Base-by-base conservation (phyloP, 805 yeast species). In the Huiozyma sinensis region DNA sequence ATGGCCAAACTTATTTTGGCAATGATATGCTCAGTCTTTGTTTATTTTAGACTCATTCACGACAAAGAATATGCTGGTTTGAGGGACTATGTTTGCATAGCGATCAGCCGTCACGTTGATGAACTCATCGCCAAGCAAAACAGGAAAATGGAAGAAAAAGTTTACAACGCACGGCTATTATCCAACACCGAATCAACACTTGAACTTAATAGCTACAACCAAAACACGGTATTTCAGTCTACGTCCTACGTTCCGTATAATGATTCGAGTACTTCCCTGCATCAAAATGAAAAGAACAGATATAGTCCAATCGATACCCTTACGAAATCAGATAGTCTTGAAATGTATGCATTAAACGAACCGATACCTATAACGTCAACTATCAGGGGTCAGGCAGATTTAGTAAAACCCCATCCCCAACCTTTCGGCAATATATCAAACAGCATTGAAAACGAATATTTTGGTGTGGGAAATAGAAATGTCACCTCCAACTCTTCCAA, bases 41-140 rank as follows among this genome's bases (percentile, higher is more conserved):
- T 81, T 2, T 71, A 69, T 50, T 67, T 69, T 44, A 71, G 68
- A 49, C 56, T 72, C 11, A 57, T 72, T 24, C 60, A 72, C 35
- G 57, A 60, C n/a, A 55, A 58, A 32, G 63, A 56, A 45, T 70
- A 68, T 39, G 48, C 54, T n/a, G 68, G 76, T 10, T 60, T 82
- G 44, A 81, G 76, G 51, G 77, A 76, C 48, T 81, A 71, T 57
- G 81, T 83, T 54, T 77, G 80, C 56, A 54, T 66, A n/a, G 66
- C 75, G 33, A 77, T 81, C 43, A 80, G 79, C 56, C 65, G 69
- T 13, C 70, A 73, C 28, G 80, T 82, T 12, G 71, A 77, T 44
- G 53, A 58, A 28, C 58, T 81, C 44, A 48, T 55, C 24, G 44
- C 45, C 11, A 50, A 40, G 40, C 53, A 50, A 45, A 45, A 41